Percentiles rank a stretch among this genome's conserved stretches.
Evolutionary conservation across 2,329 filamentous ascomycete species (phyloP).

Genomic region (Fonsecaea monophora): DNA sequence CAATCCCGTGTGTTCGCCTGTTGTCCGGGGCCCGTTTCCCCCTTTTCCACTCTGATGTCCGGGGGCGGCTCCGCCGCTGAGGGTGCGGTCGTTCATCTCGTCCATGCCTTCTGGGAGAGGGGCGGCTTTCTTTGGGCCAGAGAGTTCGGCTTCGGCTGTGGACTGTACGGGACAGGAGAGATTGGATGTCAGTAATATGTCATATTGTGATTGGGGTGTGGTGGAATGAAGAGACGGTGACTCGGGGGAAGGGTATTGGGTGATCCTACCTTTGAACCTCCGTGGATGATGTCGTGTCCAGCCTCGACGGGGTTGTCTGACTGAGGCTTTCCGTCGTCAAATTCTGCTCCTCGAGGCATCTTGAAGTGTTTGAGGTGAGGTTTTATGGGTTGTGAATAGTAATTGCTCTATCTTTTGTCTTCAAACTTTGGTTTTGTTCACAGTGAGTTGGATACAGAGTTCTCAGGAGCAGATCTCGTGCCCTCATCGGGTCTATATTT

Average conservation of each 20-base stretch:
- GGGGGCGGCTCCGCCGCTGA: slow-evolving; percentile 41
- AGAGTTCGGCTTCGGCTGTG: slow-evolving; percentile 38
- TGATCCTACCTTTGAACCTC: slow-evolving; percentile 40
- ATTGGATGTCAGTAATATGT: background rate
- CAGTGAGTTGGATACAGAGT: background rate
- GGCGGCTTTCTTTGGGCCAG: slow-evolving; percentile 45
- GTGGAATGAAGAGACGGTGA: background rate
- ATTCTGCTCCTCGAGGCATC: slow-evolving; percentile 52
- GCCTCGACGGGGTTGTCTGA: slow-evolving; percentile 50
- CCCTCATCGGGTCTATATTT: background rate
- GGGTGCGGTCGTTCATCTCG: slow-evolving; percentile 39
- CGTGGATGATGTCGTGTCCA: slow-evolving; percentile 47
- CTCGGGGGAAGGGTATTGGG: slow-evolving; percentile 22
- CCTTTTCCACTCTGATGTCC: slow-evolving; percentile 47
- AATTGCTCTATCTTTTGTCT: background rate
- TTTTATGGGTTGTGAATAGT: background rate
- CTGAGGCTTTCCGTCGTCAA: slow-evolving; percentile 46
- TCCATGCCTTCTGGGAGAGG: slow-evolving; percentile 46
- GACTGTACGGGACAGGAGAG: slow-evolving; percentile 9
- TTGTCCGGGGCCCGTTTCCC: slow-evolving; percentile 45
- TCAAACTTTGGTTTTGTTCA: background rate
- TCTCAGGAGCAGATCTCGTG: background rate
- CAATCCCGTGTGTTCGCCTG: slow-evolving; percentile 47
- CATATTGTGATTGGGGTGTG: background rate
- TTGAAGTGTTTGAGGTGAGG: background rate